Conservation (phyloP, 257 asterid species). For the Petunia axillaris region DNA sequence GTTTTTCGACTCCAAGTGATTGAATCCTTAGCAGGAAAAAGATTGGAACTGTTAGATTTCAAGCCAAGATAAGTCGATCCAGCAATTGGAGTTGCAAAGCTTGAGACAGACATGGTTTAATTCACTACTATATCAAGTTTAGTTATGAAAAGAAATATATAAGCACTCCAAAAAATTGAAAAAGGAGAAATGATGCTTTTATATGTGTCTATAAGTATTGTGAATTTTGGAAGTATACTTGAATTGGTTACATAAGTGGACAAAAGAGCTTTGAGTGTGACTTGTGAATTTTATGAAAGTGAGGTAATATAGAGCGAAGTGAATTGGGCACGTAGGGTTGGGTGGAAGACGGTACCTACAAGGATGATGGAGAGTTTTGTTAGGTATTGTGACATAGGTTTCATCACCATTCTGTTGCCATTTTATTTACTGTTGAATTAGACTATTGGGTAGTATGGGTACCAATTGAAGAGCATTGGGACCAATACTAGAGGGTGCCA, state of each 20-base stretch:
- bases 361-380: slow-evolving; percentile 25
- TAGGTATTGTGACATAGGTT: slow-evolving; percentile 33
- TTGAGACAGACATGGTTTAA: slow-evolving; percentile 41
- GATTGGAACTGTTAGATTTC: slow-evolving; percentile 29
- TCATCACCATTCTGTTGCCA: slow-evolving; percentile 26
- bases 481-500: no score
- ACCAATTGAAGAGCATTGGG: no score
- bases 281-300: no score
- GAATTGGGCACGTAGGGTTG: slow-evolving; percentile 22
- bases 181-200: background rate
- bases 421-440: background rate
- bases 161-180: background rate
- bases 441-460: no score
- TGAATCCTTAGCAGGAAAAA: slow-evolving; percentile 30
- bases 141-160: background rate
- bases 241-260: slow-evolving; percentile 29
- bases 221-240: background rate
- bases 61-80: slow-evolving; percentile 34
- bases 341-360: slow-evolving; percentile 25
- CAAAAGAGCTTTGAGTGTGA: background rate
- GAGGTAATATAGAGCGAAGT: slow-evolving; percentile 28
- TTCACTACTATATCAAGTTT: background rate
- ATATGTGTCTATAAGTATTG: background rate
- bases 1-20: slow-evolving; percentile 42
- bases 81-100: slow-evolving; percentile 37